These are phyloP conservation scores for Geranium brycei DNA, from an alignment of 345 rosid genomes.

Conservation along the genomic window DNA sequence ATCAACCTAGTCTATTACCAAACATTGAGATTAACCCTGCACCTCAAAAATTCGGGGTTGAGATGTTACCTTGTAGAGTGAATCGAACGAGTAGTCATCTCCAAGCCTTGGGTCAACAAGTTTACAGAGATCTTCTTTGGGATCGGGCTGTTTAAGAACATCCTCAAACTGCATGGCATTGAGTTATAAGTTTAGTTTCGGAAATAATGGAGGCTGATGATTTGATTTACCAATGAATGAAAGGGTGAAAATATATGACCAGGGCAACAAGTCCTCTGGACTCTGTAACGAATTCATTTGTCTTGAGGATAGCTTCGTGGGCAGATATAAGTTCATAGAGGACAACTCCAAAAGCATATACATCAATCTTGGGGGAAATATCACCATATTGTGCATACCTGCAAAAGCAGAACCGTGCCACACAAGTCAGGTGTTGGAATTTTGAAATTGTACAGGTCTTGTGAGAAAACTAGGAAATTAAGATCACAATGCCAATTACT, in stretches of 20 bases:
- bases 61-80: constrained; percentile 44
- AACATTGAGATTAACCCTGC: not conserved
- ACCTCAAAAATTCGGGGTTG: not conserved
- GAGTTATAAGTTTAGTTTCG: not conserved
- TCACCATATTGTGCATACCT: constrained; percentile 72
- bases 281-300: constrained; percentile 26
- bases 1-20: constrained; percentile 2
- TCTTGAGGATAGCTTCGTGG: constrained; percentile 59
- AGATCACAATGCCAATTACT: no score
- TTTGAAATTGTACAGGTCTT: not conserved
- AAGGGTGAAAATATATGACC: constrained; percentile 30
- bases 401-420: constrained; percentile 8
- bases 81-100: constrained; percentile 46
- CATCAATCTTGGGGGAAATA: constrained; percentile 78
- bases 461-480: no score
- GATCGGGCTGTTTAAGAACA: constrained; percentile 36
- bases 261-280: constrained; percentile 64
- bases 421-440: not conserved
- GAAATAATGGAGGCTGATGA: not conserved
- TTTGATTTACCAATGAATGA: not conserved
- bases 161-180: constrained; percentile 46
- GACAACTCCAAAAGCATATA: constrained; percentile 81
- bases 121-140: constrained; percentile 35
- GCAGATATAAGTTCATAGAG: constrained; percentile 83
- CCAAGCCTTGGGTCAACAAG: constrained; percentile 60